Evolutionary conservation across 2,329 filamentous ascomycete genomes (phyloP).

Genomic region (Penicillium occitanis): DNA sequence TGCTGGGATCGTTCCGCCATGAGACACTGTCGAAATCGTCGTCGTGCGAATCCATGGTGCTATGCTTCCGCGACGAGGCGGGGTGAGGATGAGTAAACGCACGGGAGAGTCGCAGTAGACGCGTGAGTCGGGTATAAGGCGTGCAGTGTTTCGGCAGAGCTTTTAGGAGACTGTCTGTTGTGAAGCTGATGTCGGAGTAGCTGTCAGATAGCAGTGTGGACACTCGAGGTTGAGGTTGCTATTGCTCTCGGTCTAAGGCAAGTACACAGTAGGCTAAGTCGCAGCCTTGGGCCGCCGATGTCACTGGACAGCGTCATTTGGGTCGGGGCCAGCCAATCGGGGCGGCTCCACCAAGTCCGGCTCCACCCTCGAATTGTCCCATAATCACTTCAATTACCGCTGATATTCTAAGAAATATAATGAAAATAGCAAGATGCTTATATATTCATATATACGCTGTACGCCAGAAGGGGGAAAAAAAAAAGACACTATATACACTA

Average conservation of each 20-base stretch:
- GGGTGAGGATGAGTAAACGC: not conserved
- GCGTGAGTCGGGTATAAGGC: not conserved
- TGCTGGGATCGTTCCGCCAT: slow-evolving; percentile 66
- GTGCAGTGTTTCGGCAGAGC: not conserved
- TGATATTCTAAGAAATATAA: not conserved
- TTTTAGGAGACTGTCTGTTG: not conserved
- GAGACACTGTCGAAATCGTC: slow-evolving; percentile 80
- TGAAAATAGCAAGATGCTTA: not conserved
- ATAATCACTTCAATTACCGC: not conserved
- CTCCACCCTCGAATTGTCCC: not conserved
- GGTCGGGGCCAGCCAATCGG: not conserved
- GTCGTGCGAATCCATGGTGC: slow-evolving; percentile 46
- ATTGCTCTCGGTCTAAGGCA: not conserved
- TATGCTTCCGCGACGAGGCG: slow-evolving; percentile 14
- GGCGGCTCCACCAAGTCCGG: not conserved
- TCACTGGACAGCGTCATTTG: slow-evolving; percentile 2
- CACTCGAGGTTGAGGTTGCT: not conserved
- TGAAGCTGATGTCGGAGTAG: not conserved
- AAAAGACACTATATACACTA: not conserved
- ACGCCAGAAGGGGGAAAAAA: not conserved
- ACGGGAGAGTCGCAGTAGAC: not conserved
- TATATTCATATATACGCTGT: not conserved
- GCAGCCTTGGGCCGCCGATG: not conserved
- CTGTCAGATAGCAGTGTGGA: not conserved
- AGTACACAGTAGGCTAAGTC: not conserved